Conservation (phyloP, 1,284 basidiomycete species). For the Trichosporon coremiiforme region DNA sequence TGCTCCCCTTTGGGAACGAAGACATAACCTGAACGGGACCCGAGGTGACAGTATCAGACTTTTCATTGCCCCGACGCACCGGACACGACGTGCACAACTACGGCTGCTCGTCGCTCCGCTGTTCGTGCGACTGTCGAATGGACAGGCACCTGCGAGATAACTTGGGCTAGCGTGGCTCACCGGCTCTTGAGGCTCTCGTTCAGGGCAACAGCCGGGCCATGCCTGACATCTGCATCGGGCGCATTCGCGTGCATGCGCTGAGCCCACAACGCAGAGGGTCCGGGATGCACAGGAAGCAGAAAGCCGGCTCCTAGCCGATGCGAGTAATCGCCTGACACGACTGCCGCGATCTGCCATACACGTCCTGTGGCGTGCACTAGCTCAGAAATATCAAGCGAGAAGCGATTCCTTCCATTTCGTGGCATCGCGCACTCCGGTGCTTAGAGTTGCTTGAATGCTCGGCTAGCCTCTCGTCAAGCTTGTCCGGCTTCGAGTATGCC, state of each 20-base stretch:
- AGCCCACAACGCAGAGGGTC: neutral
- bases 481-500: neutral
- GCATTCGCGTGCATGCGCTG: conserved; percentile 2
- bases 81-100: neutral
- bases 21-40: neutral
- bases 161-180: conserved; percentile 5
- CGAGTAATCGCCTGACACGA: neutral
- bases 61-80: neutral
- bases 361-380: conserved; percentile 12
- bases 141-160: neutral
- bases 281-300: neutral
- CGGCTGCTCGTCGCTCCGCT: neutral
- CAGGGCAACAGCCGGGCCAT: neutral
- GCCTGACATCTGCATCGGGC: conserved; percentile 8
- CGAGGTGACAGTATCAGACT: neutral
- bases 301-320: neutral
- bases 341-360: neutral
- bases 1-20: neutral
- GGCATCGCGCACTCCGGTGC: neutral
- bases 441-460: neutral
- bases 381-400: neutral
- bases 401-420: neutral
- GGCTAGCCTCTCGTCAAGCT: neutral
- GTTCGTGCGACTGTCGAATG: neutral
- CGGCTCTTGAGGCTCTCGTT: neutral